Percentiles rank a stretch among this genome's conserved stretches.
Evolutionary conservation across 768 basidiomycete genomes (phyloP).

Genomic region (Tylopilus felleus): DNA sequence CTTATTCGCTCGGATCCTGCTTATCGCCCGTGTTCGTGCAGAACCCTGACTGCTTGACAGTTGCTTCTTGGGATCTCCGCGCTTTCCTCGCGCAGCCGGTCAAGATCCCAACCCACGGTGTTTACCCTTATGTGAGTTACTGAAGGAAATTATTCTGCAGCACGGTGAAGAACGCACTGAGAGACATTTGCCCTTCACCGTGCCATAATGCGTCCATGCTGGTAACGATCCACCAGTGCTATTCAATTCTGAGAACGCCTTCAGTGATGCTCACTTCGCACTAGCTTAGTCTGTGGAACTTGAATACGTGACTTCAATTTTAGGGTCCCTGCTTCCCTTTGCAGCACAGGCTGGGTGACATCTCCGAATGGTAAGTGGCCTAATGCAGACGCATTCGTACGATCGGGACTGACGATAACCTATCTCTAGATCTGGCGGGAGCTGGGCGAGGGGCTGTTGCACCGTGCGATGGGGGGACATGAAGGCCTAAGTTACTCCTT

Average conservation of each 20-base stretch:
- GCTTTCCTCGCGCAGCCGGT: constrained; percentile 1
- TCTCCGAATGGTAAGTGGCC: constrained; percentile 13
- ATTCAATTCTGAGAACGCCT: background rate
- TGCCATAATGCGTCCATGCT: background rate
- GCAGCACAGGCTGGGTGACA: background rate
- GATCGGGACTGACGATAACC: constrained; percentile 9
- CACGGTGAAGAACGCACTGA: background rate
- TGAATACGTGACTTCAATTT: constrained; percentile 3
- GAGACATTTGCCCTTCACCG: background rate
- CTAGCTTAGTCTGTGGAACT: background rate
- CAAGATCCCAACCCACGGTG: constrained; percentile 7
- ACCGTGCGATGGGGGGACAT: background rate
- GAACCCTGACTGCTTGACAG: constrained; percentile 1
- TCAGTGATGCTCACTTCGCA: background rate
- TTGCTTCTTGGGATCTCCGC: constrained; percentile 2
- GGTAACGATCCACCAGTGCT: background rate
- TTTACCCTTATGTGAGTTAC: constrained; percentile 5
- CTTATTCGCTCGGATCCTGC: constrained; percentile 14
- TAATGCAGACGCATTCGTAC: background rate
- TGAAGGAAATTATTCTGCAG: background rate
- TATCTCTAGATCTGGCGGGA: constrained; percentile 3
- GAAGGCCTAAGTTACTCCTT: background rate
- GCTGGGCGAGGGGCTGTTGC: constrained; percentile 11
- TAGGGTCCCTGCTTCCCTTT: background rate
- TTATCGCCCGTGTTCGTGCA: constrained; percentile 12